Percentiles rank a stretch among this genome's conserved stretches.
Conservation (phyloP, 495 filamentous ascomycete species). For the Sordaria brevicollis region DNA sequence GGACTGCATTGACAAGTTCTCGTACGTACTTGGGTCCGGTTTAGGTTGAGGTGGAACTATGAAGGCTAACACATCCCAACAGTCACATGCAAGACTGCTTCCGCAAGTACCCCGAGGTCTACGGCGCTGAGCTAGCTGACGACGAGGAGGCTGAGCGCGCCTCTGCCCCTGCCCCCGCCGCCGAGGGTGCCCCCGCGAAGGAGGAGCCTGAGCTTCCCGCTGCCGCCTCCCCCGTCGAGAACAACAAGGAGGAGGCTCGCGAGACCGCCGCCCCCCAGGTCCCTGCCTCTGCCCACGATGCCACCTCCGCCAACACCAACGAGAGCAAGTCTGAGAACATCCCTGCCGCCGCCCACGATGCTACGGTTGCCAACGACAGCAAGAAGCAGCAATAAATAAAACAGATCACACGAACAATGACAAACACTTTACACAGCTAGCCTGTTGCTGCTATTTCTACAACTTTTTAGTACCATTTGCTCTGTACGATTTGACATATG, state of each 20-base stretch:
- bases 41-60: not conserved
- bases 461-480: not conserved
- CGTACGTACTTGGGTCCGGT: slow-evolving; percentile 42
- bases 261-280: not conserved
- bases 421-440: not conserved
- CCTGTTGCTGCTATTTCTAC: not conserved
- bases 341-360: slow-evolving; percentile 14
- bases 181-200: slow-evolving; percentile 3
- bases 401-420: not conserved
- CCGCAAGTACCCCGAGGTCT: slow-evolving; percentile 78
- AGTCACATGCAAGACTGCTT: slow-evolving; percentile 98
- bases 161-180: not conserved
- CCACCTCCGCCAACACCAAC: not conserved
- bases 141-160: slow-evolving; percentile 50
- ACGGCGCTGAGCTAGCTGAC: slow-evolving; percentile 80
- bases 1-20: slow-evolving; percentile 97
- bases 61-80: slow-evolving; percentile 19
- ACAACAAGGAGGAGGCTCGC: not conserved
- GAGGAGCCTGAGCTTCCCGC: not conserved
- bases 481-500: not conserved
- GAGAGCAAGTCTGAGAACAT: not conserved
- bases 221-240: not conserved
- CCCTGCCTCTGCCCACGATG: not conserved
- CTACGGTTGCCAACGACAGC: slow-evolving; percentile 17
- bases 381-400: slow-evolving; percentile 10